Base-by-base conservation (phyloP, 2,329 filamentous ascomycete genomes). In the Hypoxylon rubiginosum region DNA sequence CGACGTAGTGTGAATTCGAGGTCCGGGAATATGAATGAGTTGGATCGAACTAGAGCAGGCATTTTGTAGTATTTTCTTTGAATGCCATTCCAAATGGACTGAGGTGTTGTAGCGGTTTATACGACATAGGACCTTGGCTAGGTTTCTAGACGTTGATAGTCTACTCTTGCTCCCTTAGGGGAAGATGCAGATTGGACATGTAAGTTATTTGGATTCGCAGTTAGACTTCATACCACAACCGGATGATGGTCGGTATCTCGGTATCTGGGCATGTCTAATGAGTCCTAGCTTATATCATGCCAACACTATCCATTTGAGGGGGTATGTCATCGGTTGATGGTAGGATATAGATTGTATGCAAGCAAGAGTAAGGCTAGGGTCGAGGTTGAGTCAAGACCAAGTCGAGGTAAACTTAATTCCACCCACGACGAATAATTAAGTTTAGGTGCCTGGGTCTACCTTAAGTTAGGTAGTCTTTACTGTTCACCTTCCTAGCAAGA, bases 1-100 rank as follows among this genome's bases (percentile, higher is more conserved):
- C 85, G 82, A 36, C 86, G 84, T 21, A 92, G 77, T 0, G 88
- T 90, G 73, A 90, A 91, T 66, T 91, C 88, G 58, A 91, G 81
- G 75, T 91, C 88, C 2, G 70, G 72, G 26, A 74, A 70, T 52
- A 77, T 73, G 58, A 71, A 73, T 1, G 76, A 77, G 56, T 72
- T 74, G 9, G 76, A 76, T 41, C 75, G 74, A 54, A 67, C 69
- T 13, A 77, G 58, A 55, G 72, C 64, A n/a, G 75, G 75, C 76
- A 77, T 77, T 48, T 66, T 69, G 57, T 39, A 50, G 6, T 49
- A 7, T 49, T 48, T 28, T 11, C 43, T 6, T 15, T 28, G 13
- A 48, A 7, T 32, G 17, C 46, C 21, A 10, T 39, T 46, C 19
- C 21, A 28, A 50, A 43, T 45, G 10, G 28, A 24, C n/a, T 13